phyloP scores from a whole-genome alignment of 2,329 filamentous ascomycete genomes.

The Tolypocladium guangdongense region DNA sequence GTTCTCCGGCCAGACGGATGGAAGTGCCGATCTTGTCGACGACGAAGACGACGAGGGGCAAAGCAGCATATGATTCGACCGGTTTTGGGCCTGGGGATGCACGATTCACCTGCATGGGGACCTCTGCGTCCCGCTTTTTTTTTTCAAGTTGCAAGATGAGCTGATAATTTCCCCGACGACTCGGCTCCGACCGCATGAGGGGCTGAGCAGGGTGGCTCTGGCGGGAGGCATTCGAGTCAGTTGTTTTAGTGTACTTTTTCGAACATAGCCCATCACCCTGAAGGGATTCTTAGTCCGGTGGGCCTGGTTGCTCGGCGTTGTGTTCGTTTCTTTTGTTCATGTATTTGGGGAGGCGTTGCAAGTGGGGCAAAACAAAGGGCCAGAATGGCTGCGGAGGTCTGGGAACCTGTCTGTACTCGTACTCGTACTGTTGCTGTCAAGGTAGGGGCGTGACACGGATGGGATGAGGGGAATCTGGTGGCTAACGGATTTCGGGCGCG shows the following conservation, averaged over 20 bases:
- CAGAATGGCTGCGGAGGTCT: background rate
- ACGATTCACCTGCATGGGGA: background rate
- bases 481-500: background rate
- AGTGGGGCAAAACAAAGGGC: background rate
- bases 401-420: background rate
- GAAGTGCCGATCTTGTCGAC: slow-evolving; percentile 13
- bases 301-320: background rate
- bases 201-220: background rate
- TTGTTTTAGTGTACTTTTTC: background rate
- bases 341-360: background rate
- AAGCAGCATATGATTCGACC: background rate
- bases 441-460: background rate
- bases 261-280: background rate
- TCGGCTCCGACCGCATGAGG: too few relatives aligned
- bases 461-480: background rate
- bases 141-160: background rate
- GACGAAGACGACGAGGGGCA: slow-evolving; percentile 14
- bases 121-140: background rate
- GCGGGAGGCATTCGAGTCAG: background rate
- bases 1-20: slow-evolving; percentile 10
- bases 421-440: background rate
- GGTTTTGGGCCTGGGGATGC: background rate
- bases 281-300: background rate
- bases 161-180: background rate
- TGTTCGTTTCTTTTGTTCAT: background rate